Conservation (phyloP, 495 filamentous ascomycete species). For the Daldinia bambusicola region DNA sequence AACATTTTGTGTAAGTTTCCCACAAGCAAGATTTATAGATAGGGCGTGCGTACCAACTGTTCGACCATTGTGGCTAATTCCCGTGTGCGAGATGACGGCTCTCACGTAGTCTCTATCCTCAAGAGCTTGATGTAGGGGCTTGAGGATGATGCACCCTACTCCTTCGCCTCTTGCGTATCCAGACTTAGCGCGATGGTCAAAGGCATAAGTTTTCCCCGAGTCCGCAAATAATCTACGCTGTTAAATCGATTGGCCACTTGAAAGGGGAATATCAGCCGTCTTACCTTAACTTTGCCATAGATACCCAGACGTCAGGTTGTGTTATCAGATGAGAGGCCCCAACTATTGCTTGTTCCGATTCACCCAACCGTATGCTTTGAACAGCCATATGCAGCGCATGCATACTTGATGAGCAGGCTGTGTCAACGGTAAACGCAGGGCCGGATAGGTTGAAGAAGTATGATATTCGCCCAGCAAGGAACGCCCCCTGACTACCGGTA, state of each 20-base stretch:
- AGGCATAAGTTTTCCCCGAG: slow-evolving; percentile 52
- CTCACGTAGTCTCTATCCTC: slow-evolving; percentile 65
- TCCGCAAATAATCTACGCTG: slow-evolving; percentile 50
- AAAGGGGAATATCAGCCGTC: not conserved
- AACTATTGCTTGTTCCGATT: slow-evolving; percentile 59
- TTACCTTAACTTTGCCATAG: slow-evolving; percentile 47
- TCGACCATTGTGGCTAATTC: slow-evolving; percentile 66
- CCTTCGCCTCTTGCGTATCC: slow-evolving; percentile 60
- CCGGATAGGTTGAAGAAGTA: slow-evolving; percentile 65
- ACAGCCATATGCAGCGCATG: slow-evolving; percentile 75
- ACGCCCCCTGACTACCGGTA: slow-evolving; percentile 56
- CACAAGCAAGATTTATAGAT: slow-evolving; percentile 40
- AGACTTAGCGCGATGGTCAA: slow-evolving; percentile 55
- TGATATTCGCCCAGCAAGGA: slow-evolving; percentile 67
- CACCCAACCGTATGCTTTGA: slow-evolving; percentile 73
- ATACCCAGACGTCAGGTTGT: slow-evolving; percentile 56
- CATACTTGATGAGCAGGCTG: slow-evolving; percentile 83
- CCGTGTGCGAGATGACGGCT: slow-evolving; percentile 63
- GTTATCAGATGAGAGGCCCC: slow-evolving; percentile 57
- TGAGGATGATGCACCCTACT: slow-evolving; percentile 59
- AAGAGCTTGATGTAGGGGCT: slow-evolving; percentile 63
- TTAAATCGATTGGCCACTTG: slow-evolving; percentile 2
- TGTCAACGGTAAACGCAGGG: slow-evolving; percentile 77
- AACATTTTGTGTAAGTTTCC: slow-evolving; percentile 6
- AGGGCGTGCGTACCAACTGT: slow-evolving; percentile 55